Evolutionary conservation across 1,284 basidiomycete genomes (phyloP).

Genomic region (Cutaneotrichosporon sp.): DNA sequence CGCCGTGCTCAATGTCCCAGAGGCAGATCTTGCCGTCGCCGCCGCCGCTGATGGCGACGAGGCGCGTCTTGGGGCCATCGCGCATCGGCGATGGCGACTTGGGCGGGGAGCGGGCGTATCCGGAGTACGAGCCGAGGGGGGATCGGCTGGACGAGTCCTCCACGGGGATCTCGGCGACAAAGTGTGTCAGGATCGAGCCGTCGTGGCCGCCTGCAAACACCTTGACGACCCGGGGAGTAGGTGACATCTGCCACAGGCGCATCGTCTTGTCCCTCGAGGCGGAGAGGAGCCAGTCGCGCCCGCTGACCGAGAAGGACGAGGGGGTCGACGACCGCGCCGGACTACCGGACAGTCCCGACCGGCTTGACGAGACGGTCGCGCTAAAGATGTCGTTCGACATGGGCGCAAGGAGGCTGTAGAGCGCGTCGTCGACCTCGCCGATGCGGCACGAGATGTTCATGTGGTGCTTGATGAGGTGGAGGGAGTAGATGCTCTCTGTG

Average conservation of each 20-base stretch:
- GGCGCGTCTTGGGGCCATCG: slow-evolving; percentile 9
- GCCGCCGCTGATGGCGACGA: slow-evolving; percentile 65
- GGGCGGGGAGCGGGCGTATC: slow-evolving; percentile 9
- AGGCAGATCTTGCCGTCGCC: slow-evolving; percentile 72
- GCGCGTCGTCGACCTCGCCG: slow-evolving; percentile 13
- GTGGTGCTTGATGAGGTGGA: slow-evolving; percentile 44
- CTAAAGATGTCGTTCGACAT: slow-evolving; percentile 13
- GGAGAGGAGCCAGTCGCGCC: slow-evolving; percentile 63
- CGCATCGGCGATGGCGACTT: slow-evolving; percentile 4
- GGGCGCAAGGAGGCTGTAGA: slow-evolving; percentile 12
- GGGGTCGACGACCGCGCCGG: neutral
- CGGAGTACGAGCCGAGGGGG: neutral
- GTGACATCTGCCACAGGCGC: slow-evolving; percentile 72
- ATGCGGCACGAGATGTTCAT: slow-evolving; percentile 31
- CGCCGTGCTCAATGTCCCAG: slow-evolving; percentile 65
- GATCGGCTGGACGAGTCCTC: slow-evolving; percentile 6
- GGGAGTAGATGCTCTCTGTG: slow-evolving; percentile 48
- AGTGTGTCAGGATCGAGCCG: slow-evolving; percentile 64
- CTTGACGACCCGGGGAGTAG: slow-evolving; percentile 63
- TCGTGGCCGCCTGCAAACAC: slow-evolving; percentile 69
- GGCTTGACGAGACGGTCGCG: slow-evolving; percentile 11
- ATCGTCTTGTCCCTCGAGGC: slow-evolving; percentile 79
- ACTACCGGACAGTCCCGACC: neutral
- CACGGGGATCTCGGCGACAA: slow-evolving; percentile 28
- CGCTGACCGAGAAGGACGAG: slow-evolving; percentile 22